Evolutionary conservation across 2,329 filamentous ascomycete species (phyloP), one percentile per base, ranked within the genome.

Genomic region (Xylaria sp.): DNA sequence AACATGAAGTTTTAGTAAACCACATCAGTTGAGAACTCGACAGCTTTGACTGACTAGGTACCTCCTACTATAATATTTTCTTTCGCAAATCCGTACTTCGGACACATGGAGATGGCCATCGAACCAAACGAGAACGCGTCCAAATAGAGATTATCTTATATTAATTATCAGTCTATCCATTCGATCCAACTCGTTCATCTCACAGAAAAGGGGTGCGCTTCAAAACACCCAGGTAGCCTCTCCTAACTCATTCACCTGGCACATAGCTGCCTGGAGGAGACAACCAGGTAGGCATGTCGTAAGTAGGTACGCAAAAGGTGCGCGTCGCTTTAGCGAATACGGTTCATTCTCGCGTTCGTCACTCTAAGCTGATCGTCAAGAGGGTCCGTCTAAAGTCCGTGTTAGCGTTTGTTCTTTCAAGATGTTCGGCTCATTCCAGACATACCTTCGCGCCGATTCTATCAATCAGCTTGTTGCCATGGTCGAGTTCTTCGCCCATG

Each of bases 361-460:
- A 67, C 64, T 60, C 62, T 68, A 62, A 67, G 63, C 56, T 64
- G 61, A 59, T 70, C 68, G 54, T 68, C 89, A 66, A 96, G 90
- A 67, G 80, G 83, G 72, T 96, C 91, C 76, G 87, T 93, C 90
- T 91, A 73, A 57, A 56, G 48, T 50, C 5, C 54, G 37, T 35
- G 62, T 66, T 13, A 66, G 60, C 30, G 44, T 11, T 51, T 8
- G 2, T n/a, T 44, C 34, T 16, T 30, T 55, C 6, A 6, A 55
- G 30, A 16, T 4, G 16, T n/a, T 47, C 13, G 23, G 13, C 13
- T 59, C 7, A 42, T 44, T 39, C 5, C 19, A 46, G 63, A 58
- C 78, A 71, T 76, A 89, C 89, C 88, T 95, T 95, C 66, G 78
- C 78, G 65, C 83, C 89, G 70, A 97, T 91, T 60, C 86, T 82